Conservation (phyloP, 768 basidiomycete species). For the Suillus hirtellus region DNA sequence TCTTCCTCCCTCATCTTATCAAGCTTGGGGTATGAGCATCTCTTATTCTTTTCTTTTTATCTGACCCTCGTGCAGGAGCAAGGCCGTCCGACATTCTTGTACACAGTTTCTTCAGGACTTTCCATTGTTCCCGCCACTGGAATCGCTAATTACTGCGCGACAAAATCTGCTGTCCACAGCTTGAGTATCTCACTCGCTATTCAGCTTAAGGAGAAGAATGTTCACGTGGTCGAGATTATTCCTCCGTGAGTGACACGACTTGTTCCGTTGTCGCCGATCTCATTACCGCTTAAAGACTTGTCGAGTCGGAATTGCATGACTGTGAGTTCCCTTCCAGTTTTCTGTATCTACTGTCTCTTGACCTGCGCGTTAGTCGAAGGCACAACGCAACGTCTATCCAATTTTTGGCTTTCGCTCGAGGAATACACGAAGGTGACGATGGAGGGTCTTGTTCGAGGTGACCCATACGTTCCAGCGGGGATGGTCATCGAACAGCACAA, state of each 20-base stretch:
- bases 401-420: slow-evolving; percentile 57
- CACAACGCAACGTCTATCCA: slow-evolving; percentile 46
- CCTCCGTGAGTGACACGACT: slow-evolving; percentile 48
- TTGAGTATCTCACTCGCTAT: slow-evolving; percentile 47
- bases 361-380: slow-evolving; percentile 58
- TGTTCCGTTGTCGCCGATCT: slow-evolving; percentile 11
- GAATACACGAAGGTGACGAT: slow-evolving; percentile 43
- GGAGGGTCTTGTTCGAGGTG: slow-evolving; percentile 39
- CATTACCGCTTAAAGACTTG: slow-evolving; percentile 38
- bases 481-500: slow-evolving; percentile 17
- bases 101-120: slow-evolving; percentile 55
- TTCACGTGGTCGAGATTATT: slow-evolving; percentile 56
- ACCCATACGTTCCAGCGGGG: slow-evolving; percentile 32
- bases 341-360: slow-evolving; percentile 30
- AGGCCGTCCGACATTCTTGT: slow-evolving; percentile 48
- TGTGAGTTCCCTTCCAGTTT: slow-evolving; percentile 33
- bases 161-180: slow-evolving; percentile 59
- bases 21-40: slow-evolving; percentile 45
- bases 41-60: background rate
- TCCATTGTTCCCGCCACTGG: slow-evolving; percentile 43
- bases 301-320: slow-evolving; percentile 64
- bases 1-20: slow-evolving; percentile 55
- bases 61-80: slow-evolving; percentile 28
- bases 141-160: slow-evolving; percentile 53
- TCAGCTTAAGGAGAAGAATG: slow-evolving; percentile 49